Percentiles rank a stretch among this genome's conserved stretches.
These are phyloP conservation scores for Sclerotinia sclerotiorum DNA, from an alignment of 2,329 filamentous ascomycete genomes.

Conservation along the genomic window DNA sequence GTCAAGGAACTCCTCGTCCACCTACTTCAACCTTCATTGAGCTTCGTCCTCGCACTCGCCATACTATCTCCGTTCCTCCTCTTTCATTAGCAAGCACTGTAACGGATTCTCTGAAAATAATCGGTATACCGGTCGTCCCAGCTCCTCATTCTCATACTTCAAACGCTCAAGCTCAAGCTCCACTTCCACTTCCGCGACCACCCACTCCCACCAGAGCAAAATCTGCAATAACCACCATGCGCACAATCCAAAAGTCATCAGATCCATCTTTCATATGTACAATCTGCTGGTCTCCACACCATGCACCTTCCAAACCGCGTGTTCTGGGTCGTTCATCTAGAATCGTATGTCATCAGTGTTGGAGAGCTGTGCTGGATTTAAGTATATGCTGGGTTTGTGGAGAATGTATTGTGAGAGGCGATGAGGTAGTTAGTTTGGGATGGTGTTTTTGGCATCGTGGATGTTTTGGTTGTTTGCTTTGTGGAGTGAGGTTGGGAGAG, in stretches of 20 bases:
- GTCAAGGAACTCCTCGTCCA: constrained; percentile 16
- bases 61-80: constrained; percentile 11
- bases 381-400: constrained; percentile 60
- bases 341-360: constrained; percentile 51
- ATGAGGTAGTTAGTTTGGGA: constrained; percentile 58
- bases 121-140: background rate
- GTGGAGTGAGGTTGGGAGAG: constrained; percentile 44
- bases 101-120: background rate
- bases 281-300: constrained; percentile 51
- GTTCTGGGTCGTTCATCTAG: constrained; percentile 49
- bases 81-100: constrained; percentile 6
- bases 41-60: constrained; percentile 12
- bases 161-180: background rate
- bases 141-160: background rate
- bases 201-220: background rate
- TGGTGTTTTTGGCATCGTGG: constrained; percentile 61
- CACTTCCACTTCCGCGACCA: background rate
- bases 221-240: background rate
- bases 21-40: constrained; percentile 12
- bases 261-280: constrained; percentile 52
- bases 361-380: constrained; percentile 50
- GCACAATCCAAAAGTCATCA: background rate
- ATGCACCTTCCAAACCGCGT: constrained; percentile 41
- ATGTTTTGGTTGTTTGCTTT: constrained; percentile 58
- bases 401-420: constrained; percentile 52